These are phyloP conservation scores for Lachnellula hyalina DNA, from an alignment of 2,329 filamentous ascomycete genomes.

Conservation along the genomic window DNA sequence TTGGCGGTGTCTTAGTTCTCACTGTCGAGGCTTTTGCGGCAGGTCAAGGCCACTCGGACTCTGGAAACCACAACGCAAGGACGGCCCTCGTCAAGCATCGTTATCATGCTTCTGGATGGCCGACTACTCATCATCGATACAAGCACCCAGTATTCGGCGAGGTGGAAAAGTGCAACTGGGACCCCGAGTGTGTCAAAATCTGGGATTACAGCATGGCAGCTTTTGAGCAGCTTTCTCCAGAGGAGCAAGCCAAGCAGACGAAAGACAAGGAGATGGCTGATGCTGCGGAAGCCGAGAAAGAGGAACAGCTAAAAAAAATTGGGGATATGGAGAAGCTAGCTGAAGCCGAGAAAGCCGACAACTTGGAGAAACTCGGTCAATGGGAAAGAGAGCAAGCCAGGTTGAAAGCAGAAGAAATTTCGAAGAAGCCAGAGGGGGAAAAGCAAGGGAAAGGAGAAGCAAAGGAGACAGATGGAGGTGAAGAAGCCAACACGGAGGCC, in stretches of 20 bases:
- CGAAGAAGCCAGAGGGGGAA: background rate
- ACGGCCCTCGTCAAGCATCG: slow-evolving; percentile 67
- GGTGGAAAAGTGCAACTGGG: slow-evolving; percentile 68
- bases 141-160: slow-evolving; percentile 65
- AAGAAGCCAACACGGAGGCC: too few relatives aligned
- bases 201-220: slow-evolving; percentile 62
- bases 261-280: slow-evolving; percentile 21
- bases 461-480: background rate
- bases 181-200: slow-evolving; percentile 53
- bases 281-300: background rate
- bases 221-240: slow-evolving; percentile 52
- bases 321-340: background rate
- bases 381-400: background rate
- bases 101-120: slow-evolving; percentile 71
- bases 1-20: slow-evolving; percentile 60
- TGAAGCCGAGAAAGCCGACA: background rate
- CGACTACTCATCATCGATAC: slow-evolving; percentile 58
- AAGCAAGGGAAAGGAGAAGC: background rate
- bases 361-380: background rate
- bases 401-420: background rate
- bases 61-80: slow-evolving; percentile 62
- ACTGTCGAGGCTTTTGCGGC: slow-evolving; percentile 69
- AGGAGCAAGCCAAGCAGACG: slow-evolving; percentile 49
- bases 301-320: background rate
- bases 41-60: slow-evolving; percentile 68